These are phyloP conservation scores for Yarrowia osloensis DNA, from an alignment of 805 yeast genomes.

Conservation along the genomic window DNA sequence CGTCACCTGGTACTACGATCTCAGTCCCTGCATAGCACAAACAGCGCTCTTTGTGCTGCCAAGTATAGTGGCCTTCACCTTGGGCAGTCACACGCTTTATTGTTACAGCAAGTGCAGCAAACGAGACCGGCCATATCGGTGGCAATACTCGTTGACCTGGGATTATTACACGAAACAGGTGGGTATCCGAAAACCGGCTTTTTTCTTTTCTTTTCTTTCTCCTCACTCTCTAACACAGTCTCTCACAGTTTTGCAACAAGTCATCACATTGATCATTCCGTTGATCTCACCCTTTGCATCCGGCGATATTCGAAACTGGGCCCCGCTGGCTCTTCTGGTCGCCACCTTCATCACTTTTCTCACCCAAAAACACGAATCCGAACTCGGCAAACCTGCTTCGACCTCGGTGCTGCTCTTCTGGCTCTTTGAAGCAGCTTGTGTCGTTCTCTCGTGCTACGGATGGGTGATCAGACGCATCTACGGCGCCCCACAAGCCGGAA, in stretches of 20 bases:
- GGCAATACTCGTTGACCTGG: conserved; percentile 10
- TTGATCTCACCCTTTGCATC: neutral
- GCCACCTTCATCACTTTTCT: conserved; percentile 3
- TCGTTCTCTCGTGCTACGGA: conserved; percentile 33
- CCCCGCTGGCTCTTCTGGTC: conserved; percentile 22
- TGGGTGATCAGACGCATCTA: conserved; percentile 21
- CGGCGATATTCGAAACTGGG: neutral
- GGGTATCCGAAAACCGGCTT: neutral
- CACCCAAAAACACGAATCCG: conserved; percentile 3
- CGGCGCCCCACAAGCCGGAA: neutral
- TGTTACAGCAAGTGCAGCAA: neutral
- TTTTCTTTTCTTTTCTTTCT: neutral
- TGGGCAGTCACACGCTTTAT: neutral
- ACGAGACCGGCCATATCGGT: neutral
- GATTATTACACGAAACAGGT: conserved; percentile 16
- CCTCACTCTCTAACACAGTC: neutral
- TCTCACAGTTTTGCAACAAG: neutral
- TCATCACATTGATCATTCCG: neutral
- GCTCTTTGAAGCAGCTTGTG: conserved; percentile 33
- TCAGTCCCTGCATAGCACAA: conserved; percentile 20
- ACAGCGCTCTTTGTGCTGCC: conserved; percentile 18
- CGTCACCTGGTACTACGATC: conserved; percentile 22
- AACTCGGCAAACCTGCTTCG: conserved; percentile 31
- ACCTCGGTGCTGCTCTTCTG: conserved; percentile 36
- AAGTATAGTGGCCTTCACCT: neutral